phyloP scores from a whole-genome alignment of 2,329 filamentous ascomycete genomes.

The Cladophialophora carrionii region DNA sequence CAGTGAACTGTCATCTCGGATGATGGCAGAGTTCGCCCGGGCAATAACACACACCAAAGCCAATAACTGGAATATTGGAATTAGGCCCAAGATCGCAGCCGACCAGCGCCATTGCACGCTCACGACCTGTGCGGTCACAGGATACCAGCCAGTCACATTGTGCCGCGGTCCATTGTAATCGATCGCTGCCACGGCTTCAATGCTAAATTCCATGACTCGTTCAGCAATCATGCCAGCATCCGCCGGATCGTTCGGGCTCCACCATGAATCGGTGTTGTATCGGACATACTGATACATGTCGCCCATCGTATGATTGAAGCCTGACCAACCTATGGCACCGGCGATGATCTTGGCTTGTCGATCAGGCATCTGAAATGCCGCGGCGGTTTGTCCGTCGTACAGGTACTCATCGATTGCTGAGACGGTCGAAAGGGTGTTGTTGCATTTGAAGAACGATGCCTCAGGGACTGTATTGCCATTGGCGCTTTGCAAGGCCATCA shows the following conservation, averaged over 20 bases:
- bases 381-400: constrained; percentile 8
- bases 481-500: constrained; percentile 32
- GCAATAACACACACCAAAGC: constrained; percentile 33
- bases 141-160: constrained; percentile 82
- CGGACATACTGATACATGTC: constrained; percentile 30
- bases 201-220: constrained; percentile 33
- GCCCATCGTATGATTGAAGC: constrained; percentile 26
- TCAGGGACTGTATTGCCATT: constrained; percentile 21
- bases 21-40: constrained; percentile 37
- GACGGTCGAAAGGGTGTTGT: constrained; percentile 31
- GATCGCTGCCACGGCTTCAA: constrained; percentile 35
- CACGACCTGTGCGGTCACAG: constrained; percentile 81
- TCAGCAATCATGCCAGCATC: constrained; percentile 21
- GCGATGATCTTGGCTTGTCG: constrained; percentile 33
- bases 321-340: constrained; percentile 36
- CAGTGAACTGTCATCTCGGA: constrained; percentile 35
- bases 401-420: constrained; percentile 27
- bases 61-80: constrained; percentile 34
- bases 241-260: constrained; percentile 25
- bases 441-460: constrained; percentile 34
- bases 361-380: constrained; percentile 32
- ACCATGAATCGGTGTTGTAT: constrained; percentile 30
- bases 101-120: constrained; percentile 64
- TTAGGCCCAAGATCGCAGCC: constrained; percentile 30
- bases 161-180: constrained; percentile 35